phyloP scores from a whole-genome alignment of 139 green algal genomes.

The Mychonastes homosphaera region DNA sequence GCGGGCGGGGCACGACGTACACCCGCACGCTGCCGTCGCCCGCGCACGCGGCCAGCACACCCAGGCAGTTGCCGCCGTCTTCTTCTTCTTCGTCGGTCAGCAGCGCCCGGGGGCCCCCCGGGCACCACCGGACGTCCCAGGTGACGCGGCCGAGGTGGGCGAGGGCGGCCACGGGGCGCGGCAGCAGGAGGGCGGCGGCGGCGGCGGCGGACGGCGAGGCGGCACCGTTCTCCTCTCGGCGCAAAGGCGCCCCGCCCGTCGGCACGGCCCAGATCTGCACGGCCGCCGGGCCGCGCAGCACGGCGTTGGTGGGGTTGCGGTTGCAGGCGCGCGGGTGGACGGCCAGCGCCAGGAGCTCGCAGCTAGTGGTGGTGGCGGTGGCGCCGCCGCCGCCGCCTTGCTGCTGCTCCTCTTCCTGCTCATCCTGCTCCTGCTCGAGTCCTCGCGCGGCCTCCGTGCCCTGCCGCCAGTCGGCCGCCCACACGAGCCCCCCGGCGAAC shows the following conservation, averaged over 20 bases:
- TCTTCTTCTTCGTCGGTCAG: not conserved
- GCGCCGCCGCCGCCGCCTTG: not conserved
- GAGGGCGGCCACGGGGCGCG: conserved; percentile 26
- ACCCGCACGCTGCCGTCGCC: conserved; percentile 41
- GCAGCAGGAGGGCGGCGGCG: conserved; percentile 6
- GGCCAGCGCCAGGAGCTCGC: conserved; percentile 33
- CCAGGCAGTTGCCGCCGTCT: conserved; percentile 5
- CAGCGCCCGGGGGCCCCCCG: conserved; percentile 16
- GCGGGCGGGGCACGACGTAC: conserved; percentile 27
- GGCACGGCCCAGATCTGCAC: conserved; percentile 50
- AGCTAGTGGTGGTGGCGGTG: not conserved
- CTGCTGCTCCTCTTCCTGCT: not conserved
- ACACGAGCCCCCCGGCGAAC: conserved; percentile 36
- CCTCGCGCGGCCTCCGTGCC: not conserved
- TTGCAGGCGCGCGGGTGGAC: conserved; percentile 19
- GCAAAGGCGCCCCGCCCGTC: not conserved
- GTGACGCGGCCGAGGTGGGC: conserved; percentile 36
- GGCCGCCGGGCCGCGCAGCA: conserved; percentile 12
- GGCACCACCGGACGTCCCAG: conserved; percentile 49
- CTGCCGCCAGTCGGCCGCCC: conserved; percentile 39
- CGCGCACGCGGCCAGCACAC: conserved; percentile 42
- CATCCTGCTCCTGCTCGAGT: not conserved
- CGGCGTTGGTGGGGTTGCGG: conserved; percentile 18
- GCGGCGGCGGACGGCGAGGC: not conserved
- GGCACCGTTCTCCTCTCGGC: not conserved